Evolutionary conservation across 2,329 filamentous ascomycete genomes (phyloP).

Genomic region (Aspergillus pseudoterreus): DNA sequence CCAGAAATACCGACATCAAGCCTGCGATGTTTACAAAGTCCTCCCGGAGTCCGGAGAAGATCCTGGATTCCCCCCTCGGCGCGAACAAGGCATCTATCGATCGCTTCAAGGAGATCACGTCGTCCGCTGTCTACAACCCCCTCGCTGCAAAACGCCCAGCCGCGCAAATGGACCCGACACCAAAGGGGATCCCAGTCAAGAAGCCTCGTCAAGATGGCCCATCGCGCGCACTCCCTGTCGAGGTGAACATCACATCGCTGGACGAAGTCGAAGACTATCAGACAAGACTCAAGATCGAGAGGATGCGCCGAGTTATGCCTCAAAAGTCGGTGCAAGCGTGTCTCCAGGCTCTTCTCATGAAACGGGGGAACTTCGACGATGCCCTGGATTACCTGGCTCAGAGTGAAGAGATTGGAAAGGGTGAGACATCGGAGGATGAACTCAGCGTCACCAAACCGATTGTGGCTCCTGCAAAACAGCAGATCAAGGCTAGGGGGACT

Average conservation of each 20-base stretch:
- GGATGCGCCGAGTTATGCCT: slow-evolving; percentile 50
- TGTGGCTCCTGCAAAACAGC: slow-evolving; percentile 44
- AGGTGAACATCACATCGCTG: slow-evolving; percentile 40
- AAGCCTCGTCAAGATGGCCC: slow-evolving; percentile 40
- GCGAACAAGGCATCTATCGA: slow-evolving; percentile 23
- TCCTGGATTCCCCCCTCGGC: slow-evolving; percentile 39
- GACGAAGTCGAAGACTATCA: slow-evolving; percentile 51
- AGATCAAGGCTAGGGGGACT: slow-evolving; percentile 52
- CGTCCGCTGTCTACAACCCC: slow-evolving; percentile 42
- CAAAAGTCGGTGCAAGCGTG: slow-evolving; percentile 45
- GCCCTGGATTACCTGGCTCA: slow-evolving; percentile 48
- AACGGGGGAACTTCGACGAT: slow-evolving; percentile 53
- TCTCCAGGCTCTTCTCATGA: slow-evolving; percentile 48
- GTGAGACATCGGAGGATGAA: slow-evolving; percentile 41
- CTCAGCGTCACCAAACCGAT: slow-evolving; percentile 24
- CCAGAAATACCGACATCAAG: slow-evolving; percentile 55
- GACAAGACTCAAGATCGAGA: slow-evolving; percentile 49
- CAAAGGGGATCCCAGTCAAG: slow-evolving; percentile 35
- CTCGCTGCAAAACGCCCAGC: slow-evolving; percentile 36
- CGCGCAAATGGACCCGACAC: slow-evolving; percentile 43
- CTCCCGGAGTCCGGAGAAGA: slow-evolving; percentile 36
- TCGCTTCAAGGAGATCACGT: slow-evolving; percentile 44
- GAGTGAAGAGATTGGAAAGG: slow-evolving; percentile 28
- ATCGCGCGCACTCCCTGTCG: slow-evolving; percentile 46
- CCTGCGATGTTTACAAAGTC: slow-evolving; percentile 55